Conservation (phyloP, 78 protist genomes). For the Dictyostelium capitatum region DNA sequence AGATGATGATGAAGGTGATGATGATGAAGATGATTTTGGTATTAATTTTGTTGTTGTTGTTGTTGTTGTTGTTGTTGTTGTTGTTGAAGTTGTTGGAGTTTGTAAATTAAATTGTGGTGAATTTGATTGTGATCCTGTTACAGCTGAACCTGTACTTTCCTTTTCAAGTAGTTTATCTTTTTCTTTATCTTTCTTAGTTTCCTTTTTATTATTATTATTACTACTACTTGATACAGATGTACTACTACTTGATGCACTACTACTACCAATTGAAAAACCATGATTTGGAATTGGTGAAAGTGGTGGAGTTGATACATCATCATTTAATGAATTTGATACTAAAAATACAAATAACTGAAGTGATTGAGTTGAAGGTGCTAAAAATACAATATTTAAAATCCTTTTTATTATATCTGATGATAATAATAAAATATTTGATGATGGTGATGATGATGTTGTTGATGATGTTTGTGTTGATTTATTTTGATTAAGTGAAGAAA, state of each 20-base stretch:
- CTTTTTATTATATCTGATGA: conserved; percentile 12
- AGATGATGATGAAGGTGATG: conserved; percentile 11
- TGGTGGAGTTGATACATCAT: not conserved
- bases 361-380: conserved; percentile 24
- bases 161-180: no score
- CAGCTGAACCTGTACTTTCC: not conserved
- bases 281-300: not conserved
- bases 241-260: not conserved
- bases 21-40: not conserved
- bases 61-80: not conserved
- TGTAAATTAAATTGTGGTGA: conserved; percentile 14
- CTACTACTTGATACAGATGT: not conserved
- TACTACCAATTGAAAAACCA: conserved; percentile 6
- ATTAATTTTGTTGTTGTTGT: not conserved
- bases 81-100: not conserved
- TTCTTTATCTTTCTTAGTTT: conserved; percentile 8
- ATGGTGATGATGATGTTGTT: not conserved
- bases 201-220: not conserved
- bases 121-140: not conserved
- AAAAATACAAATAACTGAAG: conserved; percentile 25
- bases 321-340: conserved; percentile 13
- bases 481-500: not conserved
- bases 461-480: not conserved
- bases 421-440: conserved; percentile 5
- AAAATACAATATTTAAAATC: conserved; percentile 43